phyloP scores from a whole-genome alignment of 2,329 filamentous ascomycete species.

The Alternaria metachromatica region DNA sequence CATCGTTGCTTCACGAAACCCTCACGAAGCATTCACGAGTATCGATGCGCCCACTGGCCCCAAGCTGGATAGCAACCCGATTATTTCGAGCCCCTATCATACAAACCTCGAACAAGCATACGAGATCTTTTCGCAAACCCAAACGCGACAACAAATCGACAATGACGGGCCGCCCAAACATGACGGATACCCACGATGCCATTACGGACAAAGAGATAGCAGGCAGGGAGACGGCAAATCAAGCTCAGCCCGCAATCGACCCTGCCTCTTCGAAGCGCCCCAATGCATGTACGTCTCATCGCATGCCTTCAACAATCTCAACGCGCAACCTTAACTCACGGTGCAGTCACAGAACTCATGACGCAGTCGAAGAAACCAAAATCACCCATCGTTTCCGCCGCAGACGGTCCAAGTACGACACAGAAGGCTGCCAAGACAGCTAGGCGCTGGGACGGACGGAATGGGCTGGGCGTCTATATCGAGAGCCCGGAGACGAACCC shows the following conservation, averaged over 20 bases:
- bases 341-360: constrained; percentile 57
- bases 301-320: not conserved
- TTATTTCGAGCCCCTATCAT: not conserved
- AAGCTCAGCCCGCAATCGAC: not conserved
- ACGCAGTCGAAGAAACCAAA: constrained; percentile 49
- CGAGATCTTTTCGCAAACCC: not conserved
- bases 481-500: constrained; percentile 67
- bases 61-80: not conserved
- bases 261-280: constrained; percentile 30
- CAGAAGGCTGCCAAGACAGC: constrained; percentile 18
- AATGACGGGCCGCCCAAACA: not conserved
- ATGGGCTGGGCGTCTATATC: constrained; percentile 73
- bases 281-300: constrained; percentile 46
- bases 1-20: not conserved
- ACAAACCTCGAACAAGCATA: not conserved
- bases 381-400: constrained; percentile 15
- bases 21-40: not conserved
- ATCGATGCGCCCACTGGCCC: not conserved
- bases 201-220: constrained; percentile 31
- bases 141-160: not conserved
- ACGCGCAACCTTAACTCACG: constrained; percentile 28
- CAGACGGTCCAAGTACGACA: constrained; percentile 10
- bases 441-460: constrained; percentile 53
- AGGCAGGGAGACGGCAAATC: constrained; percentile 15
- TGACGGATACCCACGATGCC: constrained; percentile 21